Conservation (phyloP, 208 protist genomes). For the Leptomonas pyrrhocoris region DNA sequence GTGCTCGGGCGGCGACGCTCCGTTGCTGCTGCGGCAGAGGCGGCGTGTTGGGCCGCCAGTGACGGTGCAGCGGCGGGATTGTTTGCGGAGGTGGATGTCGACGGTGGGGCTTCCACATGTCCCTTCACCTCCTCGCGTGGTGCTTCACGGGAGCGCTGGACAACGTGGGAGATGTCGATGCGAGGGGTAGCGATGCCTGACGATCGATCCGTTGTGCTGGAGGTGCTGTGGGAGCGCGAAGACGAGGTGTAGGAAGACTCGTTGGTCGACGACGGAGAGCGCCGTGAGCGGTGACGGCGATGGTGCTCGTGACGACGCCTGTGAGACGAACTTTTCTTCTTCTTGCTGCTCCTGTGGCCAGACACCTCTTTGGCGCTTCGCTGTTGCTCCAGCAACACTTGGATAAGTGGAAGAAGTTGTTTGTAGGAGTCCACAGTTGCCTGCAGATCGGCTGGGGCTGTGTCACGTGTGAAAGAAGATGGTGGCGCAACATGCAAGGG, state of each 20-base stretch:
- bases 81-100: neutral
- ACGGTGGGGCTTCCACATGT: neutral
- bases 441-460: conserved; percentile 5
- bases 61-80: neutral
- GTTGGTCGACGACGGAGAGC: neutral
- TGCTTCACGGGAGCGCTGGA: neutral
- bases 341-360: conserved; percentile 1
- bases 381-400: conserved; percentile 28
- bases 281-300: neutral
- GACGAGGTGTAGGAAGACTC: neutral
- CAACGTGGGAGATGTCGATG: neutral
- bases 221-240: neutral
- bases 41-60: neutral
- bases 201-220: neutral
- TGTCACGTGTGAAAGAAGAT: neutral
- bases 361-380: neutral
- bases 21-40: neutral
- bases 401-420: conserved; percentile 23
- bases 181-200: neutral
- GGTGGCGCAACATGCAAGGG: neutral
- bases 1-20: neutral
- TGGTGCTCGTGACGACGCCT: neutral
- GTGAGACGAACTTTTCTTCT: neutral
- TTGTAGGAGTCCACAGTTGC: conserved; percentile 32
- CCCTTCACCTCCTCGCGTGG: neutral